phyloP scores from a whole-genome alignment of 2,329 filamentous ascomycete species.

The Tolypocladium paradoxum region DNA sequence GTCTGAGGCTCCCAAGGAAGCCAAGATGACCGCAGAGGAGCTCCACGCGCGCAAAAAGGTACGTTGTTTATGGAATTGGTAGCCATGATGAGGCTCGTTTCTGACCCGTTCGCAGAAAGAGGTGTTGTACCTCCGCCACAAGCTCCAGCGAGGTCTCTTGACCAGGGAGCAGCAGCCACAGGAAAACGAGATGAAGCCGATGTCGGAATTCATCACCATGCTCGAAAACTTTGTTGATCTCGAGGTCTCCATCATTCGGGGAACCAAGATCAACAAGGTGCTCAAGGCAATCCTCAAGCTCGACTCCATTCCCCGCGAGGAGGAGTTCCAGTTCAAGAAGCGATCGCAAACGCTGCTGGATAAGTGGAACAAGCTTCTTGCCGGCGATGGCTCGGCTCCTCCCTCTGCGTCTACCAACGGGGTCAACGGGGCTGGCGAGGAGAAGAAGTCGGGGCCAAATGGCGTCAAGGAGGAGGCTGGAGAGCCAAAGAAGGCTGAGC shows the following conservation, averaged over 20 bases:
- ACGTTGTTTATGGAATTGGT: constrained; percentile 12
- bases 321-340: constrained; percentile 80
- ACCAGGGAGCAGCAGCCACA: constrained; percentile 76
- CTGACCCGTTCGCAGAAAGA: constrained; percentile 45
- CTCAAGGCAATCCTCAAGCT: constrained; percentile 90
- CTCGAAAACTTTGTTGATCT: constrained; percentile 72
- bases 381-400: constrained; percentile 36
- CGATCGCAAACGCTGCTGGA: constrained; percentile 71
- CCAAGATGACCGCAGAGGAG: constrained; percentile 47
- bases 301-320: constrained; percentile 72
- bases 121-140: constrained; percentile 88
- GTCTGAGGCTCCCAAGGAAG: constrained; percentile 41
- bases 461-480: constrained; percentile 28
- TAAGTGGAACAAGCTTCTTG: constrained; percentile 81
- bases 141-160: constrained; percentile 88
- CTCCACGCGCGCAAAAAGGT: constrained; percentile 49
- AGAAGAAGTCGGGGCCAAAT: constrained; percentile 20
- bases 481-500: constrained; percentile 22
- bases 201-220: constrained; percentile 69
- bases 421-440: constrained; percentile 31
- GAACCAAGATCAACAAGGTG: constrained; percentile 98
- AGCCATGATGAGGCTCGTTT: neutral
- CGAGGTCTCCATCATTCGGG: constrained; percentile 78
- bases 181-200: constrained; percentile 69
- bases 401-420: constrained; percentile 31